A percentile compares a stretch with the other conserved stretches of the same genome.
Evolutionary conservation across 495 filamentous ascomycete genomes (phyloP).

Genomic region (Aspergillus bertholletiae): DNA sequence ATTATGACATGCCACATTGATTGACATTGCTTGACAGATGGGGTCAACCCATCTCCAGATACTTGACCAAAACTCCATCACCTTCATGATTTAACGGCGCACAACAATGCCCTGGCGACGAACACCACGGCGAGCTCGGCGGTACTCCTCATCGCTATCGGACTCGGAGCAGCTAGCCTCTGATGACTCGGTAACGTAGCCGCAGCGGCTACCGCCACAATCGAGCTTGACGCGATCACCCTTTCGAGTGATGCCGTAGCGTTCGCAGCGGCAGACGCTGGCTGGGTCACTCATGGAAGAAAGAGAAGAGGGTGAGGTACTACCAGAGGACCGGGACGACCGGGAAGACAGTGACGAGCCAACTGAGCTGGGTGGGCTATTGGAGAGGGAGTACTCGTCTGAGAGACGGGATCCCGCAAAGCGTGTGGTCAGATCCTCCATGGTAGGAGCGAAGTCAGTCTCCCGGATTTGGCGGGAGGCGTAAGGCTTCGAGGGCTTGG

Average conservation of each 20-base stretch:
- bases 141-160: conserved; percentile 61
- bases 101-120: conserved; percentile 79
- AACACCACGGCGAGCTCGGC: conserved; percentile 41
- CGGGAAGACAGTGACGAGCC: conserved; percentile 74
- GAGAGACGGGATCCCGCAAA: conserved; percentile 69
- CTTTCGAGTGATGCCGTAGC: conserved; percentile 92
- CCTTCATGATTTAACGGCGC: conserved; percentile 37
- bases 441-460: conserved; percentile 64
- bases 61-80: neutral
- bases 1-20: conserved; percentile 8
- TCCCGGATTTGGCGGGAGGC: conserved; percentile 81
- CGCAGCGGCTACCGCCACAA: conserved; percentile 83
- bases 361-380: conserved; percentile 67
- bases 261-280: conserved; percentile 77
- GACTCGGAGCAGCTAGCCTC: conserved; percentile 49
- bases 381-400: conserved; percentile 61
- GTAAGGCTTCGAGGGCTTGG: conserved; percentile 83
- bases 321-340: conserved; percentile 68
- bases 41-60: neutral
- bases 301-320: conserved; percentile 67
- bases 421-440: conserved; percentile 70
- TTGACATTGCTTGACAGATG: neutral
- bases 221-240: conserved; percentile 91
- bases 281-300: conserved; percentile 69
- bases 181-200: conserved; percentile 62